Conservation (phyloP, 441 rosid species). For the Gossypium schwendimanii region DNA sequence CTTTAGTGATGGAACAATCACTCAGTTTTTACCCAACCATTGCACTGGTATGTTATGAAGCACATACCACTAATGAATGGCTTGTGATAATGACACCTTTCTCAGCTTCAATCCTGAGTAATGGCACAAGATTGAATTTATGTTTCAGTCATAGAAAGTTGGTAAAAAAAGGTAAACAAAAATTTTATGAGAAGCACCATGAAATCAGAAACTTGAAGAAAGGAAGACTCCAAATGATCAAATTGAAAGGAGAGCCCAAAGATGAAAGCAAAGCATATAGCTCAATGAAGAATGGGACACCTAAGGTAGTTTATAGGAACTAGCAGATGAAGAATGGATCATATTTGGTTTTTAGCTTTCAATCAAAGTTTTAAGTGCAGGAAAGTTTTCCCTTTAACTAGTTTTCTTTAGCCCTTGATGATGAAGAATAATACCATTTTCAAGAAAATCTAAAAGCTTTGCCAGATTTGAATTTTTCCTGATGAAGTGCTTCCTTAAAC, state of each 20-base stretch:
- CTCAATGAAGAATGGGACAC: constrained; percentile 10
- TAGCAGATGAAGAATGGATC: neutral
- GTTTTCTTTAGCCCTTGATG: neutral
- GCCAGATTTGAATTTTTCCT: neutral
- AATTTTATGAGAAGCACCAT: constrained; percentile 3
- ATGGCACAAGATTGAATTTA: constrained; percentile 12
- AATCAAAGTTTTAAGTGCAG: neutral
- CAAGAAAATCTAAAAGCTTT: neutral
- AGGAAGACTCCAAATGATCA: neutral
- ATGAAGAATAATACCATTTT: neutral
- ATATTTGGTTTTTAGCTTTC: neutral
- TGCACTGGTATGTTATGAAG: neutral
- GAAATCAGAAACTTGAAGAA: constrained; percentile 13
- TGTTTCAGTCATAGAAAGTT: constrained; percentile 13
- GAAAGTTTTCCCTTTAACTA: neutral
- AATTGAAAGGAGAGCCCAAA: neutral
- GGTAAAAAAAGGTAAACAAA: constrained; percentile 3
- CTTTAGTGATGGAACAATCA: neutral
- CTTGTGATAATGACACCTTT: constrained; percentile 84
- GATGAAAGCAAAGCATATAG: neutral
- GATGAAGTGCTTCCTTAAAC: neutral
- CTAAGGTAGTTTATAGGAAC: constrained; percentile 4
- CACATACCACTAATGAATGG: constrained; percentile 73
- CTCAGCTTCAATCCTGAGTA: constrained; percentile 88
- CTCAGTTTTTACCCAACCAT: neutral